phyloP scores from a whole-genome alignment of 108 stramenopile species.

The Fragilaria radians region DNA sequence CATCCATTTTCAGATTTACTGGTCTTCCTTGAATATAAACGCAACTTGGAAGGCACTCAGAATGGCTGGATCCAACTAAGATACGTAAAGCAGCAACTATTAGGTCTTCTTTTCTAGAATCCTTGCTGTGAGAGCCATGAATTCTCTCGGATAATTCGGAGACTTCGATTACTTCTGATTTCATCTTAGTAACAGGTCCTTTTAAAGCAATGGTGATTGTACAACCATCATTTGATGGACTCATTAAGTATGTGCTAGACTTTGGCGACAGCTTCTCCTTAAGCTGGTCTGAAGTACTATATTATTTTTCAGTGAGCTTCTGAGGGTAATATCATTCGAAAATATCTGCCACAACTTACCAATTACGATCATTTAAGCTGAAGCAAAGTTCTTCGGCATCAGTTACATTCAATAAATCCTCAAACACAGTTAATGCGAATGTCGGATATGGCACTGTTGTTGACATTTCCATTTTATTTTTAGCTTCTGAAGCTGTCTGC shows the following conservation, averaged over 20 bases:
- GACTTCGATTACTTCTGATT: neutral
- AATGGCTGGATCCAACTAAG: conserved; percentile 54
- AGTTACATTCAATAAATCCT: conserved; percentile 48
- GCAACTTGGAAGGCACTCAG: conserved; percentile 46
- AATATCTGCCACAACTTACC: no score
- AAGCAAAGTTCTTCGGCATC: conserved; percentile 38
- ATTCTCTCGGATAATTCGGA: neutral
- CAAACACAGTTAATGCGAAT: conserved; percentile 52
- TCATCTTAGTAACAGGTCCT: neutral
- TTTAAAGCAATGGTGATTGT: conserved; percentile 47
- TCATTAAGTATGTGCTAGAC: conserved; percentile 35
- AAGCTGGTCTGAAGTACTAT: conserved; percentile 11
- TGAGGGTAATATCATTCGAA: no score
- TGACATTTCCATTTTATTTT: conserved; percentile 3
- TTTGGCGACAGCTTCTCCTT: conserved; percentile 56
- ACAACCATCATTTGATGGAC: conserved; percentile 56
- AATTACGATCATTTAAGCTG: conserved; percentile 41
- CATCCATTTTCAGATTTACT: conserved; percentile 39
- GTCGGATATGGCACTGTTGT: conserved; percentile 7
- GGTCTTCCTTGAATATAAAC: conserved; percentile 54
- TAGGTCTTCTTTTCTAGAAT: conserved; percentile 5
- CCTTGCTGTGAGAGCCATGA: neutral
- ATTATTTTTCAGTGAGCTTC: neutral
- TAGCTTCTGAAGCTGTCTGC: conserved; percentile 1
- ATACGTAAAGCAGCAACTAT: conserved; percentile 64